Base-by-base conservation (phyloP, 2,329 filamentous ascomycete species). In the Microsporum audouinii region DNA sequence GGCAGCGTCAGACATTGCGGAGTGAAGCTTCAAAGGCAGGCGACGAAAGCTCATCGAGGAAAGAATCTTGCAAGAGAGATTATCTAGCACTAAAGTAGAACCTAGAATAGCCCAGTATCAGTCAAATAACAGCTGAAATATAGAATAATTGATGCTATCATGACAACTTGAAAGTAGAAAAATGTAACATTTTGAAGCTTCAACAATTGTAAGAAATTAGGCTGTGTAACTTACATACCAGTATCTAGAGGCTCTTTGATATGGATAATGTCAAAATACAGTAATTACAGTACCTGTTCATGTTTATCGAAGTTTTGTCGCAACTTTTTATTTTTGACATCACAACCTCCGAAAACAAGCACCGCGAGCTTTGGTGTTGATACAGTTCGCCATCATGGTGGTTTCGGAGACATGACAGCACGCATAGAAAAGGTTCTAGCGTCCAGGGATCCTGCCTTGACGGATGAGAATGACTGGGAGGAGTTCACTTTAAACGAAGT, bases 401-500 rank as follows among this genome's bases (percentile, higher is more conserved):
- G 67, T 66, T 62, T 65, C 69, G 63, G 65, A 71, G 71, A 71
- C 68, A 77, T 77, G 73, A 75, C 72, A 53, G 73, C 71, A 66
- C 75, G 76, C 68, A 74, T 76, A 69, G 74, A 78, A 70, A 75
- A 70, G 67, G 73, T 79, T 65, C 73, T 79, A 60, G 72, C 71
- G 69, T 67, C 72, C 66, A 73, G 72, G 68, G 72, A 77, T 68
- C 72, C 75, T 63, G 73, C 75, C 64, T 68, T 77, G 62, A 68
- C 70, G 38, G 76, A 78, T 68, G 76, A 78, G 67, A 77, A 83
- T 70, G 78, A 85, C 66, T 86, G 83, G 81, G 79, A 82, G 58
- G 80, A 83, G 63, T 85, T 84, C 70, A 72, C 75, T 31, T 72
- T 87, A 62, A 78, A 72, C 62, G 78, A 84, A 65, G 82, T 79